Evolutionary conservation across 2,329 filamentous ascomycete species (phyloP).

Genomic region (Calonectria hongkongensis): DNA sequence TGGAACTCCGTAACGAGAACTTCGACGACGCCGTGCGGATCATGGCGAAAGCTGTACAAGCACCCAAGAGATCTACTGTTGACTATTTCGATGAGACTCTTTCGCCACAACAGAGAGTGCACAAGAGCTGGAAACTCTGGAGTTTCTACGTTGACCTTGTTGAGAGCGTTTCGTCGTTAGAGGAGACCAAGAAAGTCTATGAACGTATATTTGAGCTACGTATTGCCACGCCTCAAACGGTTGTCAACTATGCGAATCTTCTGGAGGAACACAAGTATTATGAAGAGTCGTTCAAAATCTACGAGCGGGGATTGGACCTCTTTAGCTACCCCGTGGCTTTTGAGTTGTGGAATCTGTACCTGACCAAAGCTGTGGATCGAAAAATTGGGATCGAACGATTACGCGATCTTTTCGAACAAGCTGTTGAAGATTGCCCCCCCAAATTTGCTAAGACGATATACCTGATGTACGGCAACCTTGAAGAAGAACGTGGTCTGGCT

Average conservation of each 20-base stretch:
- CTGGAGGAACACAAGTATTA: conserved; percentile 96
- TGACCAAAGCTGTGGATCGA: conserved; percentile 97
- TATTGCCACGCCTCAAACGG: conserved; percentile 97
- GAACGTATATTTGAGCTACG: conserved; percentile 98
- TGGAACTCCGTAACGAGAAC: conserved; percentile 96
- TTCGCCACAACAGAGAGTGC: conserved; percentile 94
- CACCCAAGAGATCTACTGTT: conserved; percentile 98
- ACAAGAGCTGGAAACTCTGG: conserved; percentile 99
- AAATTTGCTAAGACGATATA: conserved; percentile 98
- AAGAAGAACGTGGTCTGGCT: conserved; percentile 95
- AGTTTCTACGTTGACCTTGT: conserved; percentile 99
- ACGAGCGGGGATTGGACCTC: conserved; percentile 96
- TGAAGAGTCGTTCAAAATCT: conserved; percentile 98
- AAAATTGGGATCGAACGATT: conserved; percentile 96
- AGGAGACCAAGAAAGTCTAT: conserved; percentile 95
- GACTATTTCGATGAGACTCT: conserved; percentile 98
- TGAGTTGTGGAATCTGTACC: conserved; percentile 98
- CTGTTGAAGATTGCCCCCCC: conserved; percentile 93
- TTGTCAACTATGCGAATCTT: conserved; percentile 98
- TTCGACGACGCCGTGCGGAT: conserved; percentile 96
- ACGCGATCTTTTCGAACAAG: conserved; percentile 97
- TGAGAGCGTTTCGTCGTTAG: conserved; percentile 92
- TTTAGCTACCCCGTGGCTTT: conserved; percentile 99
- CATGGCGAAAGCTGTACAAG: conserved; percentile 97
- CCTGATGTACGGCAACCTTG: conserved; percentile 97